Evolutionary conservation across 768 basidiomycete species (phyloP), one percentile per base, ranked within the genome.

Genomic region (Melanogaster broomeanus): DNA sequence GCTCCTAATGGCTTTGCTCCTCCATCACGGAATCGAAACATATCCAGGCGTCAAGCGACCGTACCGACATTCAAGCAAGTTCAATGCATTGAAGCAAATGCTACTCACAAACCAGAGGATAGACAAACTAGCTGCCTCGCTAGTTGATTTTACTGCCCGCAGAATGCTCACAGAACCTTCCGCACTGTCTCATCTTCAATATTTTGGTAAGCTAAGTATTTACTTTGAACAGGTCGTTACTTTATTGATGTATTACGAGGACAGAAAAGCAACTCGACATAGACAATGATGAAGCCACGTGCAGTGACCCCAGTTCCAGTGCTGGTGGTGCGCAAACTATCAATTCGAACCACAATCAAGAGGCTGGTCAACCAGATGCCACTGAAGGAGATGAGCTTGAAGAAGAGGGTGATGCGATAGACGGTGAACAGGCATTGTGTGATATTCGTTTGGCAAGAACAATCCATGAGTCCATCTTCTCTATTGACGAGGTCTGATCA

Each of bases 11-110:
- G 0, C 62, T 73, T 1, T 72, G 72, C 44, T 68, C 64, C 0
- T 73, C 70, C 5, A 73, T 73, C 15, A 73, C 68, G 0, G 71
- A 74, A 35, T 67, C 65, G 3, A 65, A 66, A 41, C 69, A 69
- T n/a, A n/a, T 12, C 12, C 10, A 31, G 31, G 31, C 31, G 31
- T 31, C 11, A 31, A 31, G 31, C 11, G 12, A 31, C 72, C 71
- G 1, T 75, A 63, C 52, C 57, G 53, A 0, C 53, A 48, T 8
- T 72, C 64, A 16, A 71, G 55, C 40, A 7, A 3, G 15, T 47
- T 25, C 0, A 61, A 42, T 38, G 41, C 56, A 2, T 59, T 66
- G 4, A 45, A 27, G 1, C 69, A 72, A 47, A 74, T 74, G 68
- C 62, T 72, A 1, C 31, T 62, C 0, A 39, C 16, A 5, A 73